A percentile compares a stretch with the other conserved stretches of the same genome.
These are phyloP conservation scores for Phlyctochytrium bullatum DNA, from an alignment of 192 early-diverging fungal genomes.

Conservation along the genomic window DNA sequence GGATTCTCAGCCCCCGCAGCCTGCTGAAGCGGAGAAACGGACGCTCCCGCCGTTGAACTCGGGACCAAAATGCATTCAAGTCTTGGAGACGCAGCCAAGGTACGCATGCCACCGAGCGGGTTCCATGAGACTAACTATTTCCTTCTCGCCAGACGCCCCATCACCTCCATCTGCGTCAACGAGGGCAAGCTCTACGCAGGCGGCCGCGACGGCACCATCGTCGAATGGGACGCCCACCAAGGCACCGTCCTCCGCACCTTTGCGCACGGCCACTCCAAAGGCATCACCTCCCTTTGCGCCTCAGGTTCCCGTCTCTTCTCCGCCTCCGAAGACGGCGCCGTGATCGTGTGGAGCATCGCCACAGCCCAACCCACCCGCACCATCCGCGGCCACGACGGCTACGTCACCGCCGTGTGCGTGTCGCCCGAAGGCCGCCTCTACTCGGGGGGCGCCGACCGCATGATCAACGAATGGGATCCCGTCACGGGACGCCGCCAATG, in stretches of 20 bases:
- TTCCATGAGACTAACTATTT: not conserved
- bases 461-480: conserved; percentile 23
- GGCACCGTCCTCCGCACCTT: conserved; percentile 7
- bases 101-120: not conserved
- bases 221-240: conserved; percentile 42
- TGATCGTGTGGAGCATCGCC: conserved; percentile 21
- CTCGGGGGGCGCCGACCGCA: conserved; percentile 6
- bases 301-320: conserved; percentile 19
- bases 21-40: no score
- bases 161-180: conserved; percentile 17
- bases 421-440: conserved; percentile 11
- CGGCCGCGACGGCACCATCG: conserved; percentile 29
- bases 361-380: conserved; percentile 1
- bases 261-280: conserved; percentile 6
- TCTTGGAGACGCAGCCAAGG: conserved; percentile 12
- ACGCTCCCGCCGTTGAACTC: no score
- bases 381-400: conserved; percentile 20
- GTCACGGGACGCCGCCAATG: conserved; percentile 7
- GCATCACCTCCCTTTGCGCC: conserved; percentile 8
- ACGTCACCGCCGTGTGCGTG: conserved; percentile 25
- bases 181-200: conserved; percentile 35
- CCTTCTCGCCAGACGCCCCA: conserved; percentile 3
- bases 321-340: conserved; percentile 28
- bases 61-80: conserved; percentile 7
- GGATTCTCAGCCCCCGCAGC: no score